phyloP scores from a whole-genome alignment of 2,329 filamentous ascomycete genomes.

The Penicillium sp. region DNA sequence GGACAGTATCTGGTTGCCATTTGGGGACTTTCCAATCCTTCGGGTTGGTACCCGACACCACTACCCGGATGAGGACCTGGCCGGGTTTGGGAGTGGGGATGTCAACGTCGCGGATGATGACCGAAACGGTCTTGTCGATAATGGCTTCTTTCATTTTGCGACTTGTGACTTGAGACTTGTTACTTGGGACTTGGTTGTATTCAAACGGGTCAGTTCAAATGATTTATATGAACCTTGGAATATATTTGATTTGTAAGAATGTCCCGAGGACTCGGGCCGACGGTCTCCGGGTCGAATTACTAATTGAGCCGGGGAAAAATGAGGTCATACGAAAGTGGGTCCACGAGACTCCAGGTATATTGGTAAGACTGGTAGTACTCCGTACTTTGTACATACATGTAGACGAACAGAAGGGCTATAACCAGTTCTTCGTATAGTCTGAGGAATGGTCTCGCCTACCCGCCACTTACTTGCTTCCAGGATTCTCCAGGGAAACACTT shows the following conservation, averaged over 20 bases:
- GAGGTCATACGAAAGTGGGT: too few species aligned
- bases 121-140: conserved; percentile 25
- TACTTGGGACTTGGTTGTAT: too few species aligned
- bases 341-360: too few species aligned
- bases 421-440: not conserved
- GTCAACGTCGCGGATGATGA: conserved; percentile 36
- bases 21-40: conserved; percentile 42
- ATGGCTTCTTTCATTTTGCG: conserved; percentile 37
- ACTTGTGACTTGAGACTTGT: not conserved
- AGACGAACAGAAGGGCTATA: too few species aligned
- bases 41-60: conserved; percentile 39
- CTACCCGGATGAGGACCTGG: conserved; percentile 36
- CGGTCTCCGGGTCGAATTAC: too few species aligned
- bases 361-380: too few species aligned
- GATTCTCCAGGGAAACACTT: conserved; percentile 2
- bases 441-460: not conserved
- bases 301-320: not conserved
- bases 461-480: conserved; percentile 6
- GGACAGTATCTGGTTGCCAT: conserved; percentile 6
- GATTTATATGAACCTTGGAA: not conserved
- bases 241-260: not conserved
- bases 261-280: too few species aligned
- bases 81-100: conserved; percentile 34
- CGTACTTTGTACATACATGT: too few species aligned
- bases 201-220: not conserved